Base-by-base conservation (phyloP, 2,329 filamentous ascomycete genomes). In the Diaporthe humulicola region DNA sequence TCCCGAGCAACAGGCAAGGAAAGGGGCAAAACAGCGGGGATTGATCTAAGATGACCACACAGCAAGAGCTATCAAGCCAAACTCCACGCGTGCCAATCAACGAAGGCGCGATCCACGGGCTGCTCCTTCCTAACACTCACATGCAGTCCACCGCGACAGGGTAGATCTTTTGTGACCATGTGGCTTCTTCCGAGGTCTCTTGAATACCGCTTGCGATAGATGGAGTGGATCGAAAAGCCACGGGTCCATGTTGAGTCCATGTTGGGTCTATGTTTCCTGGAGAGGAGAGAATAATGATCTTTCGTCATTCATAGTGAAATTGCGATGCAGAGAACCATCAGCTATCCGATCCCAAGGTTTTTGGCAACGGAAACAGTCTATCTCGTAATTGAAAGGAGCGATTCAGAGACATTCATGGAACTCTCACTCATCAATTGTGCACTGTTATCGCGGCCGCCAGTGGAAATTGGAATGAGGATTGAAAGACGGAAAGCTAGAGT, bases 261-360 rank as follows among this genome's bases (percentile, higher is more conserved):
- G n/a, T n/a, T n/a, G n/a, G n/a, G n/a, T n/a, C n/a, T n/a, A n/a
- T n/a, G n/a, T 19, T 2, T 2, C 17, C 14, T 3, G 6, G 14
- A 6, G 25, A 30, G 25, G 58, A 28, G 19, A 22, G 4, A 17
- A 8, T n/a, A 12, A 9, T 17, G 19, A 36, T 15, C 25, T 50
- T 1, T 14, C 7, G 0, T 19, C 1, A 10, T 52, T 3, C 22
- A 12, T 67, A 4, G 12, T 25, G 6, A 1, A 17, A 25, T 1
- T 22, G n/a, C 8, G 5, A 48, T 2, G 38, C 19, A n/a, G 10
- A 33, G 8, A 6, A 22, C 25, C 28, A 36, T 7, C 1, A 8
- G 28, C 28, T 28, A 5, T 12, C 25, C 3, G 4, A 15, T 17
- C 17, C 19, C 14, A 15, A 15, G 17, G 17, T 38, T 28, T 17